Evolutionary conservation across 2,329 filamentous ascomycete species (phyloP).

Genomic region (Pseudocercospora fijiensis): DNA sequence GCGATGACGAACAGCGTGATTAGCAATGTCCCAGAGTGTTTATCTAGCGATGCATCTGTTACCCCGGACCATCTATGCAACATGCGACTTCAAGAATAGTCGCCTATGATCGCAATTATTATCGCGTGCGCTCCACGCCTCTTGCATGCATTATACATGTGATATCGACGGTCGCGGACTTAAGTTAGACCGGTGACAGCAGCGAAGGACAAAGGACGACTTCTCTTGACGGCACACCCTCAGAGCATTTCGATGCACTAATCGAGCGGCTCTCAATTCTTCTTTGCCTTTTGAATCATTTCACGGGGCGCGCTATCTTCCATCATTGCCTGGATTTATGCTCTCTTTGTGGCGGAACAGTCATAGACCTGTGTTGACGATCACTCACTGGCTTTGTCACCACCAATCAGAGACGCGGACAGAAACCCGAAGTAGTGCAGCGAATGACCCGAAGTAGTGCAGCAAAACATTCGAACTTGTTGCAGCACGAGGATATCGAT

Average conservation of each 20-base stretch:
- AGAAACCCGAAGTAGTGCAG: background rate
- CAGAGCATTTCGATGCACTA: too few species aligned
- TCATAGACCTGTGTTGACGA: background rate
- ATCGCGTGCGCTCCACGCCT: background rate
- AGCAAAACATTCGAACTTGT: background rate
- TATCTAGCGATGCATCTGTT: background rate
- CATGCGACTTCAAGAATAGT: background rate
- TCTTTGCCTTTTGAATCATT: too few species aligned
- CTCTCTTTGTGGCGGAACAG: background rate
- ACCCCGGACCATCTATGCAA: background rate
- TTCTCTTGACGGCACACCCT: too few species aligned
- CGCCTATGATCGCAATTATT: background rate
- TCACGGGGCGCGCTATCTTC: background rate
- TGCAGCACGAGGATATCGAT: background rate
- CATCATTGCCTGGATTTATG: background rate
- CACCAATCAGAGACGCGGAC: background rate
- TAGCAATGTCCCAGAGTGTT: background rate
- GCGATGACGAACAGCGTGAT: background rate
- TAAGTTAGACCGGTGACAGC: background rate
- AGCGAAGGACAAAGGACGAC: background rate
- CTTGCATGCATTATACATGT: background rate
- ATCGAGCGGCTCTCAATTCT: too few species aligned
- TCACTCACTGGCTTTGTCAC: background rate
- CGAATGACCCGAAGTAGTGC: background rate
- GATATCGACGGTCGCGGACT: background rate